Evolutionary conservation across 306 rosid genomes (phyloP).

Genomic region (Prinsepia uniflora): DNA sequence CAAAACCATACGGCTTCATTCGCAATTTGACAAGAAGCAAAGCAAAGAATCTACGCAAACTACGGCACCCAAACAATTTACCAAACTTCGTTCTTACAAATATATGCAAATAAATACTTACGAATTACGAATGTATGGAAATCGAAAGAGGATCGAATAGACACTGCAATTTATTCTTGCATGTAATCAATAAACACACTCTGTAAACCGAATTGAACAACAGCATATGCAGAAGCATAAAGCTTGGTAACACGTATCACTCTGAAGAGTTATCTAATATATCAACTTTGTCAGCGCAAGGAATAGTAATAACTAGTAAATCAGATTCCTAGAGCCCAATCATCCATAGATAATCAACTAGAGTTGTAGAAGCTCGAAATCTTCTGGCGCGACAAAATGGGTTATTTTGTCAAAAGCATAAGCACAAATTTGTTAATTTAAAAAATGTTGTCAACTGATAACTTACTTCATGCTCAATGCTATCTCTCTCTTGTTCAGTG

Average conservation of each 20-base stretch:
- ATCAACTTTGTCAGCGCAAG: neutral
- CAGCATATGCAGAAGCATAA: neutral
- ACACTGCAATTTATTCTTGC: neutral
- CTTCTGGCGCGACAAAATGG: neutral
- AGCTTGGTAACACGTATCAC: neutral
- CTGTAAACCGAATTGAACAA: neutral
- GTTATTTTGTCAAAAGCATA: neutral
- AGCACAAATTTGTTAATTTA: neutral
- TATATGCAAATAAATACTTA: neutral
- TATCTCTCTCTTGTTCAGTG: constrained; percentile 89
- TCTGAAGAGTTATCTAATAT: neutral
- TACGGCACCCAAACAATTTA: neutral
- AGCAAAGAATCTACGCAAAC: neutral
- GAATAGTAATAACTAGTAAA: neutral
- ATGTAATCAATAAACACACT: neutral
- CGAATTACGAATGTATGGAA: neutral
- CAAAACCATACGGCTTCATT: constrained; percentile 14
- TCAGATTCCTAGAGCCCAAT: neutral
- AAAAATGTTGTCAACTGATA: neutral
- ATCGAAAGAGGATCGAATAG: neutral
- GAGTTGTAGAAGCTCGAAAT: neutral
- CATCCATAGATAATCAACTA: neutral
- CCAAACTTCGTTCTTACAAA: neutral
- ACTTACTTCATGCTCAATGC: constrained; percentile 96
- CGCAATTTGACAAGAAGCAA: neutral